These are phyloP conservation scores for Naganishia cerealis DNA, from an alignment of 1,284 basidiomycete species.

Conservation along the genomic window DNA sequence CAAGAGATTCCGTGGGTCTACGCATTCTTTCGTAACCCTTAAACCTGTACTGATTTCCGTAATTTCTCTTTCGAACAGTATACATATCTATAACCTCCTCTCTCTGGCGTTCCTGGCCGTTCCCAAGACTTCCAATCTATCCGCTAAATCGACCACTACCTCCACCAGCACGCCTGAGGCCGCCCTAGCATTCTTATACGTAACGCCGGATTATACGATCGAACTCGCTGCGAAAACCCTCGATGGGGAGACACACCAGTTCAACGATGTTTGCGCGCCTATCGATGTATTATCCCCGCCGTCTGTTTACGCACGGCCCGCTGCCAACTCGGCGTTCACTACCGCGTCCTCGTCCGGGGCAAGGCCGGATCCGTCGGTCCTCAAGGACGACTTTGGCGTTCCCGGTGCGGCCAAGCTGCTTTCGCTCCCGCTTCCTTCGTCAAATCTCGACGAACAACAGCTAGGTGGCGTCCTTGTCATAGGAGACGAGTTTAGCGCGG, in stretches of 20 bases:
- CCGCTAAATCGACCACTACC: background rate
- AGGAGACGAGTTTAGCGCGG: constrained; percentile 49
- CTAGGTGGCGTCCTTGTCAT: constrained; percentile 41
- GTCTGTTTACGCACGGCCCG: constrained; percentile 38
- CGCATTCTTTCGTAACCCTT: background rate
- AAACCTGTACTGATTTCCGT: background rate
- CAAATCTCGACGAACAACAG: background rate
- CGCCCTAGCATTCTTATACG: constrained; percentile 65
- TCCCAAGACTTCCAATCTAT: constrained; percentile 5
- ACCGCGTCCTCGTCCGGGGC: constrained; percentile 48
- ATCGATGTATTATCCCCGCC: constrained; percentile 62
- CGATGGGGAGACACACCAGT: constrained; percentile 61
- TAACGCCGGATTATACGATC: constrained; percentile 54
- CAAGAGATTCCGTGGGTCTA: constrained; percentile 52
- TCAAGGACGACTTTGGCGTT: constrained; percentile 43
- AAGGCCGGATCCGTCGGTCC: constrained; percentile 16
- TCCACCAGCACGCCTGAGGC: constrained; percentile 42
- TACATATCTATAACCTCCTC: constrained; percentile 73
- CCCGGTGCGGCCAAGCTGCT: constrained; percentile 47
- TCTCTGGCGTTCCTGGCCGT: constrained; percentile 66
- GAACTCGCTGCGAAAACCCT: constrained; percentile 64
- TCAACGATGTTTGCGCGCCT: constrained; percentile 41
- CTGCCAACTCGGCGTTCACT: constrained; percentile 26
- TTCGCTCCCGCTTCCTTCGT: constrained; percentile 12
- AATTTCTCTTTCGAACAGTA: constrained; percentile 55